Evolutionary conservation across 2,329 filamentous ascomycete species (phyloP).

Genomic region (Zasmidium citrigriseum): DNA sequence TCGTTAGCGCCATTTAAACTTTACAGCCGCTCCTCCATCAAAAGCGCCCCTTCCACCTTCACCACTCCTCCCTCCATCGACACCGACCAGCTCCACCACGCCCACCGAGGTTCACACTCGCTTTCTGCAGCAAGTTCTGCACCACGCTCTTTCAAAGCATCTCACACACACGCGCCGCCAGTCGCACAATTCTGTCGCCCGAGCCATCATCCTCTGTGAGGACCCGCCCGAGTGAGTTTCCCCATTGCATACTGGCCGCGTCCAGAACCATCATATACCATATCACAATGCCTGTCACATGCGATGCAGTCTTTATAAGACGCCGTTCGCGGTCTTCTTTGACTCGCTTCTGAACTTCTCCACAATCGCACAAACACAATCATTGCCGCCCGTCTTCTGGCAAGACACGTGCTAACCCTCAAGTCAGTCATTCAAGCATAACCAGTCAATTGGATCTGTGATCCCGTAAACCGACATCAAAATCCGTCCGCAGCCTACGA

Average conservation of each 20-base stretch:
- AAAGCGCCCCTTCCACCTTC: background rate
- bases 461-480: conserved; percentile 21
- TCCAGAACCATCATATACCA: conserved; percentile 3
- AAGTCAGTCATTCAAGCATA: conserved; percentile 10
- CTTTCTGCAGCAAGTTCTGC: conserved; percentile 11
- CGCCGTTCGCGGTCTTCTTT: background rate
- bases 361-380: background rate
- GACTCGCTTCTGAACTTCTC: background rate
- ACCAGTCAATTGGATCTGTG: conserved; percentile 19
- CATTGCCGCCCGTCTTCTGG: conserved; percentile 10
- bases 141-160: conserved; percentile 8
- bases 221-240: conserved; percentile 10
- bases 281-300: conserved; percentile 2
- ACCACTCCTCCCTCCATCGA: background rate
- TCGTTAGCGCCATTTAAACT: background rate
- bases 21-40: background rate
- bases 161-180: conserved; percentile 9
- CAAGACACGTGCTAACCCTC: conserved; percentile 16
- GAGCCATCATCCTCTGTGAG: conserved; percentile 11
- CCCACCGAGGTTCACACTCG: conserved; percentile 3
- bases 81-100: conserved; percentile 1
- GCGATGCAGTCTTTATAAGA: background rate
- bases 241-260: background rate
- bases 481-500: conserved; percentile 7
- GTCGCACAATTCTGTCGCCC: conserved; percentile 10